Conservation (phyloP, 2,329 filamentous ascomycete species). For the Penicillium sp. region DNA sequence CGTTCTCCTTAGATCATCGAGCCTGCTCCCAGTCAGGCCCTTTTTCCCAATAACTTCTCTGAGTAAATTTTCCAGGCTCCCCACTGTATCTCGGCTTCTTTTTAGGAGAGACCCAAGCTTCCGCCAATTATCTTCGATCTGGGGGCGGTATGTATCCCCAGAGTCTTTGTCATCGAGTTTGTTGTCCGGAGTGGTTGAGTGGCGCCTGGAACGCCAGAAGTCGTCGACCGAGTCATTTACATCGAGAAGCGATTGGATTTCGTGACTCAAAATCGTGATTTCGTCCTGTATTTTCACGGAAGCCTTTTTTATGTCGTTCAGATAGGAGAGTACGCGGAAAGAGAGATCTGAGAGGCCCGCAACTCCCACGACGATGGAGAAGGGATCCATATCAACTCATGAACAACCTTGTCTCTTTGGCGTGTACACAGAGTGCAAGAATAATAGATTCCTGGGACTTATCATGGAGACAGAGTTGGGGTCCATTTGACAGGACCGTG, state of each 20-base stretch:
- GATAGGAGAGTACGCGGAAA: conserved; percentile 12
- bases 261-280: conserved; percentile 11
- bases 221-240: background rate
- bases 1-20: background rate
- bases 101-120: background rate
- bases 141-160: background rate
- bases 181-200: background rate
- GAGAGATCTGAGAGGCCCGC: conserved; percentile 12
- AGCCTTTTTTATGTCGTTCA: conserved; percentile 10
- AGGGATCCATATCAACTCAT: conserved; percentile 9
- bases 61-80: background rate
- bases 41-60: background rate
- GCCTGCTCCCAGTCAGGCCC: background rate
- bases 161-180: background rate
- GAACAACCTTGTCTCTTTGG: background rate
- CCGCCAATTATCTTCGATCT: background rate
- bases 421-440: background rate
- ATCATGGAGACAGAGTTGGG: background rate
- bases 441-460: background rate
- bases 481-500: background rate
- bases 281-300: conserved; percentile 13
- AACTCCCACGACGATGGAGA: conserved; percentile 13
- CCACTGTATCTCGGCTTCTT: background rate
- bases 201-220: background rate
- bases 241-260: conserved; percentile 15